Percentiles rank a stretch among this genome's conserved stretches.
phyloP scores from a whole-genome alignment of 306 rosid species.

The Lablab purpureus region DNA sequence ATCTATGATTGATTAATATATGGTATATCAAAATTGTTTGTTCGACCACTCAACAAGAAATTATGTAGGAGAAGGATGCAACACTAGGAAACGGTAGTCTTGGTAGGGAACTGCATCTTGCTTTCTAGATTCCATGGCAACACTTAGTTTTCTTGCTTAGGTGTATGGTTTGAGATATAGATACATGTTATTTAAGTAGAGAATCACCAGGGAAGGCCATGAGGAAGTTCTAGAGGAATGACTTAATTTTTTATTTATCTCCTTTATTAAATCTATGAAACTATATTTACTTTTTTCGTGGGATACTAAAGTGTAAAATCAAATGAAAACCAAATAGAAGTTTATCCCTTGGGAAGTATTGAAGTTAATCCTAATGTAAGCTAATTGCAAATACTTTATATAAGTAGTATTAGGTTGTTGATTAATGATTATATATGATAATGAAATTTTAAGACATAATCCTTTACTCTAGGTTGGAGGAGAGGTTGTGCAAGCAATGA shows the following conservation, averaged over 20 bases:
- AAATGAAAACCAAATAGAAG: slow-evolving; percentile 66
- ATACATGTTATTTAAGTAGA: slow-evolving; percentile 92
- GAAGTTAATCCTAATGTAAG: slow-evolving; percentile 91
- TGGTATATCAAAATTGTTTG: slow-evolving; percentile 5
- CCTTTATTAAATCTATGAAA: slow-evolving; percentile 33
- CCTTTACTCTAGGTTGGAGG: slow-evolving; percentile 74
- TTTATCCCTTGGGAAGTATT: slow-evolving; percentile 99
- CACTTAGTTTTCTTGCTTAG: slow-evolving; percentile 93
- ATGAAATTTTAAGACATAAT: neutral
- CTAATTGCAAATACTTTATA: slow-evolving; percentile 52
- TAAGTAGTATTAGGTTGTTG: slow-evolving; percentile 27
- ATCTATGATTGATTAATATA: slow-evolving; percentile 27
- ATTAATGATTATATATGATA: neutral
- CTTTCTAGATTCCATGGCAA: slow-evolving; percentile 98
- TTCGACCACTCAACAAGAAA: slow-evolving; percentile 14
- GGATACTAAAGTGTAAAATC: slow-evolving; percentile 37
- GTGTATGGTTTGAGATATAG: slow-evolving; percentile 96
- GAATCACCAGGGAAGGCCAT: slow-evolving; percentile 81
- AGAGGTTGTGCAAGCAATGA: slow-evolving; percentile 85
- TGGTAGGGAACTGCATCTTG: slow-evolving; percentile 98
- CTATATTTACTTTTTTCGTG: slow-evolving; percentile 28
- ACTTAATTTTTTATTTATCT: slow-evolving; percentile 81
- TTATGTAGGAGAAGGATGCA: slow-evolving; percentile 95
- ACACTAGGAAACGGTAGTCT: slow-evolving; percentile 99
- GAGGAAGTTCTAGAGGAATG: slow-evolving; percentile 95